Percentiles rank a stretch among this genome's conserved stretches.
phyloP scores from a whole-genome alignment of 2,329 filamentous ascomycete genomes.

The Exserohilum rostratum region DNA sequence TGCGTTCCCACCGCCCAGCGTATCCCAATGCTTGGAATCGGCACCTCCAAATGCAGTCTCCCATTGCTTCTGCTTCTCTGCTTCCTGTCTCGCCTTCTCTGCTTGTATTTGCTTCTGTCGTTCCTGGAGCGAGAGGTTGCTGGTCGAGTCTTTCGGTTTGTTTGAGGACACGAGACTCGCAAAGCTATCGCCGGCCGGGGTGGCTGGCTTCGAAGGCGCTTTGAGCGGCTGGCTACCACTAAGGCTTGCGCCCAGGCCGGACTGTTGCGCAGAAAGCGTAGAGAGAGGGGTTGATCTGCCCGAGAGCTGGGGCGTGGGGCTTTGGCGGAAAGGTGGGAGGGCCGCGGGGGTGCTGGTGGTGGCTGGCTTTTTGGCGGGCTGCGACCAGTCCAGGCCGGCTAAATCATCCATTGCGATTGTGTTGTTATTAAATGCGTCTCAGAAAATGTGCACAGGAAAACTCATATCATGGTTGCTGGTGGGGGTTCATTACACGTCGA shows the following conservation, averaged over 20 bases:
- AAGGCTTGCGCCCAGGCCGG: slow-evolving; percentile 44
- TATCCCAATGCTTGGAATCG: slow-evolving; percentile 76
- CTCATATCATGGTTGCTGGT: slow-evolving; percentile 32
- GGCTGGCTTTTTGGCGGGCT: slow-evolving; percentile 36
- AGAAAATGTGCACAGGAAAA: slow-evolving; percentile 8
- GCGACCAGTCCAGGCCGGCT: slow-evolving; percentile 56
- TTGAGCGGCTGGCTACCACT: slow-evolving; percentile 51
- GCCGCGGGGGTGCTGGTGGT: slow-evolving; percentile 32
- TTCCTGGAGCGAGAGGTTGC: slow-evolving; percentile 72
- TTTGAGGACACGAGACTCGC: slow-evolving; percentile 74
- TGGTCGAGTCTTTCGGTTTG: slow-evolving; percentile 61
- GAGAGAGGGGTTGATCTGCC: slow-evolving; percentile 49
- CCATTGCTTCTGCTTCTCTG: slow-evolving; percentile 71
- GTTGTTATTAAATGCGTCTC: slow-evolving; percentile 5
- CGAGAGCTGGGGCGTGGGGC: slow-evolving; percentile 48
- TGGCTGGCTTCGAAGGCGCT: slow-evolving; percentile 59
- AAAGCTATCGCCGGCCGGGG: slow-evolving; percentile 71
- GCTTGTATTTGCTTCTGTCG: slow-evolving; percentile 75
- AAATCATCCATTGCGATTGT: slow-evolving; percentile 58
- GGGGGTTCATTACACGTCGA: slow-evolving; percentile 2
- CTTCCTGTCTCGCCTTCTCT: slow-evolving; percentile 77
- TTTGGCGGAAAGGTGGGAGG: slow-evolving; percentile 46
- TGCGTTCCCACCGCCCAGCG: slow-evolving; percentile 63
- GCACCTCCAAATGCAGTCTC: slow-evolving; percentile 76
- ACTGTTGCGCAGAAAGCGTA: slow-evolving; percentile 47